Percentiles rank a stretch among this genome's conserved stretches.
Conservation (phyloP, 352 stramenopile genomes). For the Pythium vanterpoolii region DNA sequence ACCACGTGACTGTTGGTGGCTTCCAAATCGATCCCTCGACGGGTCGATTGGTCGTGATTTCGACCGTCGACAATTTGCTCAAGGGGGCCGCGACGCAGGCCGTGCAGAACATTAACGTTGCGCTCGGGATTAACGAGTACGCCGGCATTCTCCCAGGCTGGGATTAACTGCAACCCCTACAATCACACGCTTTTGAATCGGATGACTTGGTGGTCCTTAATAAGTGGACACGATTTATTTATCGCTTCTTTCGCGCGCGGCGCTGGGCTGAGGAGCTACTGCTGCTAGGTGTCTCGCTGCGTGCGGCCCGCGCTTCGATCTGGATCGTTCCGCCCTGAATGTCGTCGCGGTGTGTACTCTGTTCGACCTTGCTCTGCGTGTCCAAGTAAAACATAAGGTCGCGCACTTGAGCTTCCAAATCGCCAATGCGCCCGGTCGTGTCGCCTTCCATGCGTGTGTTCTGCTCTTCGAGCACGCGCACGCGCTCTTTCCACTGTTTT, state of each 20-base stretch:
- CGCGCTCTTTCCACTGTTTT: conserved; percentile 84
- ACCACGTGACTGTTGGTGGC: conserved; percentile 78
- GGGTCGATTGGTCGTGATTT: conserved; percentile 82
- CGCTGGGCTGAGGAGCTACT: conserved; percentile 6
- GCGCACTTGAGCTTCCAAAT: conserved; percentile 79
- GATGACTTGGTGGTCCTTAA: background rate
- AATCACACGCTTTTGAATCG: too few species aligned
- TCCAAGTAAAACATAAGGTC: conserved; percentile 91
- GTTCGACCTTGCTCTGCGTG: conserved; percentile 83
- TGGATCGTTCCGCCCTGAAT: conserved; percentile 79
- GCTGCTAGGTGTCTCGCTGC: background rate
- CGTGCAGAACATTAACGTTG: conserved; percentile 95
- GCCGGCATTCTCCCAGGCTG: conserved; percentile 42
- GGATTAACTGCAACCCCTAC: conserved; percentile 12
- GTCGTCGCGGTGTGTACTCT: conserved; percentile 73
- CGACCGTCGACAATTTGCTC: conserved; percentile 93
- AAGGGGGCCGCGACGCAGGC: conserved; percentile 93
- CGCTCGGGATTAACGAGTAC: conserved; percentile 89
- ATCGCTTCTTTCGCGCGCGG: conserved; percentile 21
- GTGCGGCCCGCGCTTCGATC: conserved; percentile 40
- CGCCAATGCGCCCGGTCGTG: conserved; percentile 55
- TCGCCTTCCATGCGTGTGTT: conserved; percentile 55
- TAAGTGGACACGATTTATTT: background rate
- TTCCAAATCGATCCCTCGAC: conserved; percentile 88
- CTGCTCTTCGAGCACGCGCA: conserved; percentile 65